Evolutionary conservation across 2,329 filamentous ascomycete species (phyloP).

Genomic region (Talaromyces sp.): DNA sequence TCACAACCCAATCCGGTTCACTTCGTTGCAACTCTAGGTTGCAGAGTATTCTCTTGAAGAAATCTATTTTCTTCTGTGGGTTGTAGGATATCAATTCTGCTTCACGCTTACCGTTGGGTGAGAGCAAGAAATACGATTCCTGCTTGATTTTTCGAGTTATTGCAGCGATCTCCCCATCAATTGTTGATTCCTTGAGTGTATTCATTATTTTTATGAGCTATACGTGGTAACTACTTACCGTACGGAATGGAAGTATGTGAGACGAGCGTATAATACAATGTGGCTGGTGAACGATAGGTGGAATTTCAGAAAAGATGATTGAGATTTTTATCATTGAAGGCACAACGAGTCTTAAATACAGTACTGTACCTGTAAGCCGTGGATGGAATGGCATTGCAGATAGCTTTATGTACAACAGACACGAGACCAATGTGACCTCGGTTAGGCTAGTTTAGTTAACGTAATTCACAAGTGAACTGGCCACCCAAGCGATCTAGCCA

Average conservation of each 20-base stretch:
- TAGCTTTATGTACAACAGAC: too few relatives aligned
- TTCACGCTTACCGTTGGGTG: neutral
- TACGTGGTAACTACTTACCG: too few relatives aligned
- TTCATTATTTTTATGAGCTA: too few relatives aligned
- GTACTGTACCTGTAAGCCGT: too few relatives aligned
- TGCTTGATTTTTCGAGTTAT: neutral
- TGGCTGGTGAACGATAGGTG: too few relatives aligned
- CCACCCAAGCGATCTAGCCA: too few relatives aligned
- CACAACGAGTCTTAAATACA: neutral
- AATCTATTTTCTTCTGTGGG: neutral
- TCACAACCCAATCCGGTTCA: neutral
- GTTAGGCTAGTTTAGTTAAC: too few relatives aligned
- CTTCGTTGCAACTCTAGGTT: neutral
- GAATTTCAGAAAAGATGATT: neutral
- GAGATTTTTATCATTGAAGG: neutral
- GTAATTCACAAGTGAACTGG: too few relatives aligned
- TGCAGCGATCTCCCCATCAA: neutral
- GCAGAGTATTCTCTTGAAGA: neutral
- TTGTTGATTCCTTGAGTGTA: neutral
- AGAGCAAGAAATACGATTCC: neutral
- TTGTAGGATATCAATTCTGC: neutral
- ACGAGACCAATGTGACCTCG: too few relatives aligned
- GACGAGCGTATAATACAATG: too few relatives aligned
- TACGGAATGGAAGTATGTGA: too few relatives aligned
- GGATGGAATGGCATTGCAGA: too few relatives aligned